A percentile compares a stretch with the other conserved stretches of the same genome.
Evolutionary conservation across 2,329 filamentous ascomycete species (phyloP).

Genomic region (Verticillium tricorpus): DNA sequence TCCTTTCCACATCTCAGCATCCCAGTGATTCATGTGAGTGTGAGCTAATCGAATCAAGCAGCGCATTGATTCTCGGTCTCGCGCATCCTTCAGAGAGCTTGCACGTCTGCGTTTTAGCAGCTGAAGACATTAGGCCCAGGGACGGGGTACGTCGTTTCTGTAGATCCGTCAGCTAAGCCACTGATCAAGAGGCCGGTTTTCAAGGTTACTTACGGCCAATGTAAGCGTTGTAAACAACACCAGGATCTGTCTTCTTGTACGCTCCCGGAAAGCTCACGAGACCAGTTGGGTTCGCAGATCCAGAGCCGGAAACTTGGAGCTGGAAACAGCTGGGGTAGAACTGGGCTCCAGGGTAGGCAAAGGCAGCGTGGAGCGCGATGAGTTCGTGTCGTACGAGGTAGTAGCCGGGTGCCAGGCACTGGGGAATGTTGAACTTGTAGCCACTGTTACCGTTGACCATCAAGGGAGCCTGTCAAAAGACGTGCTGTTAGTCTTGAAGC

Average conservation of each 20-base stretch:
- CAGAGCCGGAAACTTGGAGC: slow-evolving; percentile 47
- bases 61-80: too few relatives aligned
- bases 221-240: slow-evolving; percentile 49
- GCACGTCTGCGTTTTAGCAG: too few relatives aligned
- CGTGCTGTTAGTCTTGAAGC: too few relatives aligned
- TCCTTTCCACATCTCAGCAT: too few relatives aligned
- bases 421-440: slow-evolving; percentile 48
- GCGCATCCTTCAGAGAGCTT: too few relatives aligned
- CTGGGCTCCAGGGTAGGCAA: slow-evolving; percentile 48
- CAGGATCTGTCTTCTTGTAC: slow-evolving; percentile 45
- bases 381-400: slow-evolving; percentile 57
- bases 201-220: slow-evolving; percentile 7
- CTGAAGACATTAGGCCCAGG: slow-evolving; percentile 42
- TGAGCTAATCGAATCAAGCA: too few relatives aligned
- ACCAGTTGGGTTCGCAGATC: slow-evolving; percentile 32
- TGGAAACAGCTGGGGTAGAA: slow-evolving; percentile 57
- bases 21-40: too few relatives aligned
- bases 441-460: slow-evolving; percentile 36
- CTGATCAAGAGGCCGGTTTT: slow-evolving; percentile 14
- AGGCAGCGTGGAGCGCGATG: slow-evolving; percentile 47
- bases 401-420: slow-evolving; percentile 46
- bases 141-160: slow-evolving; percentile 32
- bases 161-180: slow-evolving; percentile 3
- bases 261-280: slow-evolving; percentile 52
- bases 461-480: slow-evolving; percentile 26